Conservation (phyloP, 805 yeast genomes). For the Metschnikowia hibisci region DNA sequence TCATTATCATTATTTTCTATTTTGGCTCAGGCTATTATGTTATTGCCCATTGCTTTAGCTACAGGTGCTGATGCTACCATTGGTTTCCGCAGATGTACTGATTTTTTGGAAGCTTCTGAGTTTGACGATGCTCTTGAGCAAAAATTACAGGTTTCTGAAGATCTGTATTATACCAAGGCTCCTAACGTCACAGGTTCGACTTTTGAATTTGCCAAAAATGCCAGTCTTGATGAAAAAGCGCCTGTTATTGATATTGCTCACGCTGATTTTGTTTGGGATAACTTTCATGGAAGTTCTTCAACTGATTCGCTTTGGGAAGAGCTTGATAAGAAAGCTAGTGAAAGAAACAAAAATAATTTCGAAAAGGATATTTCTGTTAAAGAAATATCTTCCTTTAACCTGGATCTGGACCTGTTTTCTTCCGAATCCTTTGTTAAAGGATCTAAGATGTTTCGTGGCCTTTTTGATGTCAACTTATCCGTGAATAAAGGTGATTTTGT, state of each 20-base stretch:
- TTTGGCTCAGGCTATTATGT: constrained; percentile 42
- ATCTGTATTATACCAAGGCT: constrained; percentile 9
- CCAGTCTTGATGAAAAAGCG: neutral
- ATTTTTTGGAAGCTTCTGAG: constrained; percentile 21
- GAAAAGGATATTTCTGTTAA: constrained; percentile 1
- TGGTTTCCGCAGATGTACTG: constrained; percentile 31
- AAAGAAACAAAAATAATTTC: constrained; percentile 11
- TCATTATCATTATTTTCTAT: constrained; percentile 40
- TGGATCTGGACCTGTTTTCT: constrained; percentile 3
- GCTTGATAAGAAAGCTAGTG: constrained; percentile 12
- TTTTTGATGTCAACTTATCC: constrained; percentile 29
- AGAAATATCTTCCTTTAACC: constrained; percentile 1
- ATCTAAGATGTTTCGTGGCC: constrained; percentile 28
- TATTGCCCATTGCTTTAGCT: constrained; percentile 42
- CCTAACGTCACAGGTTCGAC: constrained; percentile 1
- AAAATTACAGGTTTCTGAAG: constrained; percentile 8
- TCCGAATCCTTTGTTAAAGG: constrained; percentile 3
- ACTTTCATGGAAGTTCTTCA: constrained; percentile 3
- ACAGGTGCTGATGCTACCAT: constrained; percentile 43
- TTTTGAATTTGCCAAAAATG: neutral
- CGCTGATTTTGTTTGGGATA: constrained; percentile 17
- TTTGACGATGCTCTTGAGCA: constrained; percentile 12
- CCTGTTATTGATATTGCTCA: constrained; percentile 9
- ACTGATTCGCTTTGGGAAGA: constrained; percentile 10
- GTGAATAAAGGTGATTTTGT: constrained; percentile 34